Percentiles rank a stretch among this genome's conserved stretches.
Conservation (phyloP, 2,329 filamentous ascomycete species). For the Aspergillus candidus region DNA sequence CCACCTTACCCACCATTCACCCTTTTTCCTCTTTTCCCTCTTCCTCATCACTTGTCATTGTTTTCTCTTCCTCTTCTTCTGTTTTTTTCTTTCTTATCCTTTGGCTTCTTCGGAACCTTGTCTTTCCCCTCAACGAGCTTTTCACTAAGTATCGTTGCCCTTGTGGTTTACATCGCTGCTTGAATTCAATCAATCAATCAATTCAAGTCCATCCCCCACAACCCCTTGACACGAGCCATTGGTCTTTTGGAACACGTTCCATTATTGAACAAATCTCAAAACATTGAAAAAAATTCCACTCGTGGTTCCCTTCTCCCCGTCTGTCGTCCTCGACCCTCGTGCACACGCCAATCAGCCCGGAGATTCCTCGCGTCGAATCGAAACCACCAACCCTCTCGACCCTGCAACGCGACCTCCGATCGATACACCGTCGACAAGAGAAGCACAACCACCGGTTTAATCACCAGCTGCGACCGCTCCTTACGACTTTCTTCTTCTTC, state of each 20-base stretch:
- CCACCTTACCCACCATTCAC: constrained; percentile 3
- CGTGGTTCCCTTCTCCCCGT: constrained; percentile 9
- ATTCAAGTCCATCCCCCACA: no score
- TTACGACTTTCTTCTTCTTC: constrained; percentile 21
- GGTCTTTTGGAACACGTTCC: no score
- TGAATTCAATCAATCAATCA: constrained; percentile 5
- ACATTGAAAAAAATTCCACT: not conserved
- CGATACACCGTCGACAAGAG: constrained; percentile 1
- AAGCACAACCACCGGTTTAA: constrained; percentile 11
- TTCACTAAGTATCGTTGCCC: constrained; percentile 48
- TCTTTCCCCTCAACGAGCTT: constrained; percentile 39
- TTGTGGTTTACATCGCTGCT: constrained; percentile 22
- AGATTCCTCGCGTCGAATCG: no score
- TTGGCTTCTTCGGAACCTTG: constrained; percentile 11
- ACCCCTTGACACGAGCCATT: no score
- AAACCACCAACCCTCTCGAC: no score
- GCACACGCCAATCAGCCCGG: constrained; percentile 2
- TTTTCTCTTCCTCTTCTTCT: constrained; percentile 46
- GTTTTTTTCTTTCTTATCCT: constrained; percentile 9
- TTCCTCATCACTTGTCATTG: constrained; percentile 48
- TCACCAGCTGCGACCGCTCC: constrained; percentile 18
- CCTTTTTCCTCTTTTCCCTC: constrained; percentile 36
- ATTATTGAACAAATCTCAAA: no score
- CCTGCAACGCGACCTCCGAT: no score
- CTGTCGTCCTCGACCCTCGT: constrained; percentile 1